Evolutionary conservation across 2,329 filamentous ascomycete genomes (phyloP).

Genomic region (Pseudogymnoascus sp.): DNA sequence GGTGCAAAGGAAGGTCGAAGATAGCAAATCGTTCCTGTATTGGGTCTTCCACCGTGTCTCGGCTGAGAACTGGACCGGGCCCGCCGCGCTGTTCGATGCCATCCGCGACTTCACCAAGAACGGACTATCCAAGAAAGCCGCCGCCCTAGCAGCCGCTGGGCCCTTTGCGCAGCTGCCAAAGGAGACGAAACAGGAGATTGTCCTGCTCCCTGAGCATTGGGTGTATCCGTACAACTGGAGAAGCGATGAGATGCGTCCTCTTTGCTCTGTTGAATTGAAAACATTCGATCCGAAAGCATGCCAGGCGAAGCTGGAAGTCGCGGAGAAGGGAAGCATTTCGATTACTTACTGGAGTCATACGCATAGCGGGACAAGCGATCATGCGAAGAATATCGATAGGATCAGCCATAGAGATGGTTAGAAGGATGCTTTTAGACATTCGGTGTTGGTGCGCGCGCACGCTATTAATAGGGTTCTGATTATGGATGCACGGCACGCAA

Average conservation of each 20-base stretch:
- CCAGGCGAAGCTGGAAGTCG: not conserved
- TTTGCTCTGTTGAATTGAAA: not conserved
- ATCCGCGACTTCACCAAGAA: conserved; percentile 5
- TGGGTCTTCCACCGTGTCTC: not conserved
- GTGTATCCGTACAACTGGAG: conserved; percentile 27
- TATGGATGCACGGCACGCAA: not conserved
- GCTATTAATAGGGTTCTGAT: not conserved
- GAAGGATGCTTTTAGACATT: not conserved
- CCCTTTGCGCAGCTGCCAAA: not conserved
- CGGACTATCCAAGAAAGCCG: not conserved
- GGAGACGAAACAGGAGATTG: conserved; percentile 15
- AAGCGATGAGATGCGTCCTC: not conserved
- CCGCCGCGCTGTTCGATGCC: not conserved
- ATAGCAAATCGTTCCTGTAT: not conserved
- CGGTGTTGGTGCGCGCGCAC: not conserved
- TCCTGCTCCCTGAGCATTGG: conserved; percentile 20
- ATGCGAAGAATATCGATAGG: not conserved
- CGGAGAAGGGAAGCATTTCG: not conserved
- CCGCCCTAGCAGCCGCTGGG: not conserved
- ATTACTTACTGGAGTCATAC: conserved; percentile 3
- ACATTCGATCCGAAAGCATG: not conserved
- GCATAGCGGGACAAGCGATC: not conserved
- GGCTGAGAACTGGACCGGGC: not conserved
- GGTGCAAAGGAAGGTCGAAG: conserved; percentile 7
- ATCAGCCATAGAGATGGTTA: not conserved